Percentiles rank a stretch among this genome's conserved stretches.
These are phyloP conservation scores for Spinacia oleracea DNA, from an alignment of 179 eudicot genomes.

Conservation along the genomic window DNA sequence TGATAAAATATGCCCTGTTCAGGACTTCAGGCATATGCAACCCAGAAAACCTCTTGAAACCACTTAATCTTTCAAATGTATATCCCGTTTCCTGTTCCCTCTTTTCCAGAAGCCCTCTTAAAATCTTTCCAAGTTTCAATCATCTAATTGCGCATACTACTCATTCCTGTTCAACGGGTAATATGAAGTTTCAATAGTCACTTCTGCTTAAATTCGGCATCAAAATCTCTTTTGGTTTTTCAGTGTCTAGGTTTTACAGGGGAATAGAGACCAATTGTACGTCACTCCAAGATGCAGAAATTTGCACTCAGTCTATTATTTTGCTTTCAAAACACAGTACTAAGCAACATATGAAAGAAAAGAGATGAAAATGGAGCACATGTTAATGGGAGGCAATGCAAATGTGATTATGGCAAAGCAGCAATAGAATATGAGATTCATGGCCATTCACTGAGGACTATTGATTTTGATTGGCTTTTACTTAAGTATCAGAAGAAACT, in stretches of 20 bases:
- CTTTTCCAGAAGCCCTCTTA: background rate
- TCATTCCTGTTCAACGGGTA: background rate
- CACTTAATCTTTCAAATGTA: background rate
- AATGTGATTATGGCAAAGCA: background rate
- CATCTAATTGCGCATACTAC: background rate
- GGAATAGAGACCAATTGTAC: background rate
- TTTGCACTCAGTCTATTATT: too few relatives aligned
- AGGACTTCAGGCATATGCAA: background rate
- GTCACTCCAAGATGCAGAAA: background rate
- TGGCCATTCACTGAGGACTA: background rate
- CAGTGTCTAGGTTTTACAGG: background rate
- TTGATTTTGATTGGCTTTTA: background rate
- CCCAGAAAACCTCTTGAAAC: background rate
- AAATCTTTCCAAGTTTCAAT: background rate
- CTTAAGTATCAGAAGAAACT: background rate
- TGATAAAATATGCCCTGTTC: too few relatives aligned
- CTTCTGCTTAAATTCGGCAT: too few relatives aligned
- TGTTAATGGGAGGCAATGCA: background rate
- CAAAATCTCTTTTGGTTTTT: background rate
- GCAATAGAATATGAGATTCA: background rate
- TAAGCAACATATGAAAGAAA: background rate
- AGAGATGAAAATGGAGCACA: background rate
- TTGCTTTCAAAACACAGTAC: too few relatives aligned
- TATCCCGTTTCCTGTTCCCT: background rate
- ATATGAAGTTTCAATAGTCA: background rate